phyloP scores from a whole-genome alignment of 208 protist genomes.

The Trichomonas tenax region DNA sequence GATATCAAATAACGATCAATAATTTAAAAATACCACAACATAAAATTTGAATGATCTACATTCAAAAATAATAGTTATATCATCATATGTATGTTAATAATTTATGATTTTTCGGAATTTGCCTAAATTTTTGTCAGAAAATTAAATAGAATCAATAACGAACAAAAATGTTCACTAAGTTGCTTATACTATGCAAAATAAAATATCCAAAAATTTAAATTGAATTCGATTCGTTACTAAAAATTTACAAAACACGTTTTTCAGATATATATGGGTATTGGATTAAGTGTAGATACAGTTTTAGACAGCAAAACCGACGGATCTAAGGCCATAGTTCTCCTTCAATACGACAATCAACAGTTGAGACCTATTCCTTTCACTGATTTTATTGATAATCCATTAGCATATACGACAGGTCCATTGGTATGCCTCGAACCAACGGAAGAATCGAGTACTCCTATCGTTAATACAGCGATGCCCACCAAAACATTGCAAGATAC shows the following conservation, averaged over 20 bases:
- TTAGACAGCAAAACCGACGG: neutral
- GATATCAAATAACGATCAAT: too few relatives aligned
- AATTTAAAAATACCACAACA: too few relatives aligned
- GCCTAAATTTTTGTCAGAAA: too few relatives aligned
- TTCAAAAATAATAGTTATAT: too few relatives aligned
- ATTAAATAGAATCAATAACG: too few relatives aligned
- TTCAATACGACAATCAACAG: neutral
- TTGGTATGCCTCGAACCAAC: neutral
- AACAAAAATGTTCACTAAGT: too few relatives aligned
- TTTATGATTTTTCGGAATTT: too few relatives aligned
- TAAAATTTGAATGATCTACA: too few relatives aligned
- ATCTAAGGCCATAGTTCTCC: neutral
- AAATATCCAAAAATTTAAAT: neutral
- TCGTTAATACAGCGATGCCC: neutral
- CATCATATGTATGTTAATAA: too few relatives aligned
- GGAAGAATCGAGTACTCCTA: neutral
- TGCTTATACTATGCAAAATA: too few relatives aligned
- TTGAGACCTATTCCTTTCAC: neutral
- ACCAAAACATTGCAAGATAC: neutral
- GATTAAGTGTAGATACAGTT: neutral
- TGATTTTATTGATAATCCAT: neutral
- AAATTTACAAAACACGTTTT: neutral
- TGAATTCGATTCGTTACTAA: neutral
- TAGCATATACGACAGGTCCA: neutral
- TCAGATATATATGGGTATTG: neutral